Conservation (phyloP, 2,329 filamentous ascomycete genomes). For the Xylariaceae sp. region DNA sequence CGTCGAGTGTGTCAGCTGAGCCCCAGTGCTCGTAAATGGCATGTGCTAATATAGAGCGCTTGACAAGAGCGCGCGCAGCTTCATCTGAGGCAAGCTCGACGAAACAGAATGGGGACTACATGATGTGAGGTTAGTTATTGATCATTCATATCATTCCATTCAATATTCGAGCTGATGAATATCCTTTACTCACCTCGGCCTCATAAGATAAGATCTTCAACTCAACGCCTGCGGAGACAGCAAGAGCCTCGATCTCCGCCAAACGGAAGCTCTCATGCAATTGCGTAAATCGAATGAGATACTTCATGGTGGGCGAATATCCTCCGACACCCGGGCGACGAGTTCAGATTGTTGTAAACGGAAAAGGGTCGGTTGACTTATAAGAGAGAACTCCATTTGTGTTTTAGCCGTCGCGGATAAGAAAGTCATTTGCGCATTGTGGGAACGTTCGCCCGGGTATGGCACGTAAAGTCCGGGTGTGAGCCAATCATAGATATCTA, state of each 20-base stretch:
- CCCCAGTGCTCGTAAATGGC: slow-evolving; percentile 90
- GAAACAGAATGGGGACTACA: slow-evolving; percentile 80
- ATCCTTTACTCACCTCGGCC: slow-evolving; percentile 55
- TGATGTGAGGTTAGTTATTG: slow-evolving; percentile 1
- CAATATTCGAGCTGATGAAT: background rate
- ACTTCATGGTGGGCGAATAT: slow-evolving; percentile 53
- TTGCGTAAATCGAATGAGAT: slow-evolving; percentile 84
- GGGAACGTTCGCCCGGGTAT: slow-evolving; percentile 14
- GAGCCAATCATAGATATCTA: slow-evolving; percentile 18
- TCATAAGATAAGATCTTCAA: slow-evolving; percentile 72
- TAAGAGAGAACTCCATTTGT: slow-evolving; percentile 22
- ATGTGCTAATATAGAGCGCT: slow-evolving; percentile 74
- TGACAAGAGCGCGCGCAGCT: slow-evolving; percentile 61
- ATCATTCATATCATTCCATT: background rate
- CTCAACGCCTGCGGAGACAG: slow-evolving; percentile 59
- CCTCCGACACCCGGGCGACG: background rate
- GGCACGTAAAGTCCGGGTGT: slow-evolving; percentile 19
- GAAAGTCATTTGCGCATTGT: slow-evolving; percentile 11
- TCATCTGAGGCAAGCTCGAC: slow-evolving; percentile 61
- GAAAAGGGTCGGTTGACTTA: slow-evolving; percentile 4
- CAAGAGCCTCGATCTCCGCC: slow-evolving; percentile 78
- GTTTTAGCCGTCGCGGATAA: slow-evolving; percentile 5
- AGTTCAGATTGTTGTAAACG: slow-evolving; percentile 2
- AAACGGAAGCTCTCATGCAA: slow-evolving; percentile 84
- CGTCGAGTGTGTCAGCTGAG: slow-evolving; percentile 57